A percentile compares a stretch with the other conserved stretches of the same genome.
These are phyloP conservation scores for Plasmodium gaboni DNA, from an alignment of 169 alveolate species.

Conservation along the genomic window DNA sequence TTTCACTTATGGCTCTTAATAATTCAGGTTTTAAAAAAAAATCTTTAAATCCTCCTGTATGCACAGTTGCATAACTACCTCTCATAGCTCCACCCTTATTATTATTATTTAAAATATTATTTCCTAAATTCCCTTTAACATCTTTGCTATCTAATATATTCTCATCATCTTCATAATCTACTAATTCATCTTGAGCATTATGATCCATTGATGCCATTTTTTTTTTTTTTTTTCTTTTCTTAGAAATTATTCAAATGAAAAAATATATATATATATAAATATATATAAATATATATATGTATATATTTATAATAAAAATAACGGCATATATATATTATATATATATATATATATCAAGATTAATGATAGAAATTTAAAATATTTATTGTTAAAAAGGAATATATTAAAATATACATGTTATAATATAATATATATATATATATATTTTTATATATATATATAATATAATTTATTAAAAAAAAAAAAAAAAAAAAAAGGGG, in stretches of 20 bases:
- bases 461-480: too few relatives aligned
- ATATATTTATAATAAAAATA: background rate
- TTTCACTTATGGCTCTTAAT: slow-evolving; percentile 96
- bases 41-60: slow-evolving; percentile 96
- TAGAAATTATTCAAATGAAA: background rate
- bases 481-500: too few relatives aligned
- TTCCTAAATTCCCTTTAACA: slow-evolving; percentile 47
- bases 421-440: too few relatives aligned
- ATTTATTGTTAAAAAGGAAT: too few relatives aligned
- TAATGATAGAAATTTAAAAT: too few relatives aligned
- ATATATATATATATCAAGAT: background rate
- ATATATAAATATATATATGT: background rate
- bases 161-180: slow-evolving; percentile 88
- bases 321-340: background rate
- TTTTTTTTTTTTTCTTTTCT: background rate
- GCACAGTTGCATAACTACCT: slow-evolving; percentile 92
- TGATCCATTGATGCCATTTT: slow-evolving; percentile 76
- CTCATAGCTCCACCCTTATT: slow-evolving; percentile 86
- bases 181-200: slow-evolving; percentile 85
- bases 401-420: too few relatives aligned
- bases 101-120: slow-evolving; percentile 78
- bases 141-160: slow-evolving; percentile 78
- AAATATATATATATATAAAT: background rate
- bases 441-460: too few relatives aligned
- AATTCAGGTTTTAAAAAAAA: slow-evolving; percentile 97